Evolutionary conservation across 495 filamentous ascomycete genomes (phyloP).

Genomic region (Trichocladium uniseriatum): DNA sequence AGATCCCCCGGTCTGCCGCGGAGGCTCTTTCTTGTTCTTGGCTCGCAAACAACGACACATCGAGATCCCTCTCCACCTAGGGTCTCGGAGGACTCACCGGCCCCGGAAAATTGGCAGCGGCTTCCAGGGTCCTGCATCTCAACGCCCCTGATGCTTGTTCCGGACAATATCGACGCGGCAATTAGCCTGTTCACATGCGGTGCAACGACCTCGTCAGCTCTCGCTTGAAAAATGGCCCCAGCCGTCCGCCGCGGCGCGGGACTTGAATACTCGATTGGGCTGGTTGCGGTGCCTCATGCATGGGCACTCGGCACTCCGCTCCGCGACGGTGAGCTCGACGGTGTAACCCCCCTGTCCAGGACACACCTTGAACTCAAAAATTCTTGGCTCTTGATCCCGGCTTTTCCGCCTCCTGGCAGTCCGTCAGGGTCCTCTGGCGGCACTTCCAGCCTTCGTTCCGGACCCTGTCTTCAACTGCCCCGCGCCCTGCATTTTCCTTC

Average conservation of each 20-base stretch:
- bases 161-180: too few species aligned
- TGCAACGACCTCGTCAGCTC: too few species aligned
- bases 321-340: constrained; percentile 9
- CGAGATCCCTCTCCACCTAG: too few species aligned
- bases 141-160: too few species aligned
- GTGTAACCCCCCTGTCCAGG: neutral
- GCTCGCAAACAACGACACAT: too few species aligned
- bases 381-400: neutral
- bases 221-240: too few species aligned
- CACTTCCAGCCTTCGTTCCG: constrained; percentile 14
- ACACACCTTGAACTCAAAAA: neutral
- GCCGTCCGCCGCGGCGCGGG: constrained; percentile 9
- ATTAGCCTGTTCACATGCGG: constrained; percentile 29
- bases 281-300: constrained; percentile 7
- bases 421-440: neutral
- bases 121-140: constrained; percentile 5
- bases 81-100: neutral
- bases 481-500: neutral
- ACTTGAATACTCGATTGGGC: constrained; percentile 6
- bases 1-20: too few species aligned
- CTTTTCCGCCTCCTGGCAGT: neutral
- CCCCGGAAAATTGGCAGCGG: constrained; percentile 18
- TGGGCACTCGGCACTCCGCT: constrained; percentile 17
- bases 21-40: too few species aligned
- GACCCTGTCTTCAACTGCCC: neutral